Evolutionary conservation across 768 basidiomycete species (phyloP), one percentile per base, ranked within the genome.

Genomic region (Boletellus emodensis): DNA sequence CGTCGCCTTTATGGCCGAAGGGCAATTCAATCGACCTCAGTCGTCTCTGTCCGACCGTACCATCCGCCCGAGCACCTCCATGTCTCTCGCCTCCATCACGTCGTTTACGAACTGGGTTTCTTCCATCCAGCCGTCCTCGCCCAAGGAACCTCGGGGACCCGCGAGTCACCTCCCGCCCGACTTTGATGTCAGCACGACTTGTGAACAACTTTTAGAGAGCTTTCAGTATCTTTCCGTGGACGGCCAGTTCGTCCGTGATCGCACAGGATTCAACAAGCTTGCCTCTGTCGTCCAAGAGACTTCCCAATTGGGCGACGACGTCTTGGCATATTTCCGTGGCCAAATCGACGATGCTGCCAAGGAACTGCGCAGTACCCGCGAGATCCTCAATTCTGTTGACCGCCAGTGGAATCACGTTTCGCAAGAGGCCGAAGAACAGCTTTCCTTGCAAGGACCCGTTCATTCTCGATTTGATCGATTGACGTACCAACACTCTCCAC

Each of bases 21-120:
- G 69, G 6, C 77, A 78, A 43, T 65, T 62, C 34, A 55, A 72
- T n/a, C 77, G 81, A 15, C 71, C 79, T 8, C 69, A 67, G 34
- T 84, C 82, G 9, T 75, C 78, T 26, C 65, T 80, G 30, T 85
- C 82, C 9, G 74, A 71, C 51, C 75, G 72, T 44, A 84, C 84
- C 12, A 73, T 83, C 44, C 77, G 77, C 39, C 75, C 75, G 0
- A 66, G 67, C 30, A 69, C 71, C 17, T 46, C 58, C 2, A 49
- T 9, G 37, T 81, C 81, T 5, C 70, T 76, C 28, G 64, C 75
- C 12, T 82, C 84, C 4, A 66, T 84, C 6, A 68, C 73, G 10
- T 78, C 82, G 12, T 63, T 77, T 48, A 69, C 75, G 18, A 76
- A 62, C 37, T 61, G 55, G 59, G 53, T 46, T 26, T 49, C 56